These are phyloP conservation scores for Hibiscus mutabilis DNA, from an alignment of 345 rosid species.

Conservation along the genomic window DNA sequence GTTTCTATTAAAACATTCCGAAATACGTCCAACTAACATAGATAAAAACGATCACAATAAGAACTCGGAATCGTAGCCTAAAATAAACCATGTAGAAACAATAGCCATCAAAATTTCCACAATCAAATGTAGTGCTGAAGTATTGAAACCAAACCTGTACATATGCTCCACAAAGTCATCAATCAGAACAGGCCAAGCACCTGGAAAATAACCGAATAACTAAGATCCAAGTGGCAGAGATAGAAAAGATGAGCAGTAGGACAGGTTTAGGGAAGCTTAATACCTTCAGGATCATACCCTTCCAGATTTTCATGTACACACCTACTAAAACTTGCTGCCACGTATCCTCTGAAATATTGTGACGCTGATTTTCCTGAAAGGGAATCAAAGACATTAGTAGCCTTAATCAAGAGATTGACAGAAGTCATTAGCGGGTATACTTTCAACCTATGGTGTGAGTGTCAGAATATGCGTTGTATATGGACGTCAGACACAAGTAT, in stretches of 20 bases:
- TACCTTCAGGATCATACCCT: conserved; percentile 99
- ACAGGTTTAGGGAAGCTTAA: conserved; percentile 12
- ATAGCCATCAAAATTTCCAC: neutral
- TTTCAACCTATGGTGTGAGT: neutral
- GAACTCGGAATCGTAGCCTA: neutral
- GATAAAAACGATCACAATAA: neutral
- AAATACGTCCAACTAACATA: neutral
- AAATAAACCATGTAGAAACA: neutral
- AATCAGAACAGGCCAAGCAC: conserved; percentile 97
- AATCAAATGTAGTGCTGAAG: neutral
- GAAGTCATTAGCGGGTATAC: neutral
- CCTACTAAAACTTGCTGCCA: conserved; percentile 96
- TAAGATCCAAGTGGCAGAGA: neutral
- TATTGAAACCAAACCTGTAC: conserved; percentile 63
- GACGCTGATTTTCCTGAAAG: conserved; percentile 65
- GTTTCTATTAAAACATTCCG: neutral
- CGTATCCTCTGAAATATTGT: conserved; percentile 90
- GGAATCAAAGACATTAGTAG: conserved; percentile 11
- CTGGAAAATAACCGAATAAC: conserved; percentile 30
- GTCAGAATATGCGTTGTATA: neutral
- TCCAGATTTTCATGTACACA: conserved; percentile 89
- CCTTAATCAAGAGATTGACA: neutral
- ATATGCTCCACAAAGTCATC: conserved; percentile 97
- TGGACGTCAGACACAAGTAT: neutral
- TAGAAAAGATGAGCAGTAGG: neutral